These are phyloP conservation scores for Penicillium manginii DNA, from an alignment of 495 filamentous ascomycete genomes.

Conservation along the genomic window DNA sequence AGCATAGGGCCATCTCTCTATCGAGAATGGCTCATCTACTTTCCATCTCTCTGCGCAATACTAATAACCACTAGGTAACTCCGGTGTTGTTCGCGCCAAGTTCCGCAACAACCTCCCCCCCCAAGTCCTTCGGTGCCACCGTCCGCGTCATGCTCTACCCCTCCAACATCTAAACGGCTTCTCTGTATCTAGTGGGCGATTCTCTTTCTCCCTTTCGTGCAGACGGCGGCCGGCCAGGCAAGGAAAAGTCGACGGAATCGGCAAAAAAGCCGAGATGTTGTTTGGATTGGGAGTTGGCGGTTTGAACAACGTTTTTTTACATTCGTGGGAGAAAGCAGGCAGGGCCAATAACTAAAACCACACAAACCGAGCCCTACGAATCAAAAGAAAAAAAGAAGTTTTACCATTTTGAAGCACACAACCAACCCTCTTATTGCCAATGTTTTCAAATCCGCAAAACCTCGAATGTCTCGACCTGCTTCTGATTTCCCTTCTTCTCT, in stretches of 20 bases:
- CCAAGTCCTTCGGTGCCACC: slow-evolving; percentile 93
- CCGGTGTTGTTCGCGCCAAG: slow-evolving; percentile 92
- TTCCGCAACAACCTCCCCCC: slow-evolving; percentile 91
- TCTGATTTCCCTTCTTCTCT: neutral
- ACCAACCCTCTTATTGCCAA: neutral
- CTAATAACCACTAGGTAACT: slow-evolving; percentile 73
- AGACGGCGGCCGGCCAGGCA: slow-evolving; percentile 45
- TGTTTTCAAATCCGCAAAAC: neutral
- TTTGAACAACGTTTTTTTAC: slow-evolving; percentile 45
- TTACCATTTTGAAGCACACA: slow-evolving; percentile 20
- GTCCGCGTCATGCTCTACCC: slow-evolving; percentile 99
- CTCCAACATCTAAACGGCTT: slow-evolving; percentile 59
- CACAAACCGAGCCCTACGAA: slow-evolving; percentile 46
- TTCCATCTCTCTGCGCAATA: slow-evolving; percentile 4
- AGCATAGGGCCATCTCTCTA: neutral
- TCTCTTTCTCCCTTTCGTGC: slow-evolving; percentile 41
- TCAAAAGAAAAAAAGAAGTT: slow-evolving; percentile 40
- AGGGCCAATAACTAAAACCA: slow-evolving; percentile 35
- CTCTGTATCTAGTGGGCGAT: slow-evolving; percentile 44
- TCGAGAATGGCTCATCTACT: neutral
- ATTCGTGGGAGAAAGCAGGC: slow-evolving; percentile 47
- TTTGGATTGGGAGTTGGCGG: slow-evolving; percentile 49
- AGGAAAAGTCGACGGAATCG: slow-evolving; percentile 46
- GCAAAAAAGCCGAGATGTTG: slow-evolving; percentile 38
- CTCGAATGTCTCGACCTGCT: neutral